Evolutionary conservation across 176 grass and related monocot genomes (phyloP).

Genomic region (Stipa capillata): DNA sequence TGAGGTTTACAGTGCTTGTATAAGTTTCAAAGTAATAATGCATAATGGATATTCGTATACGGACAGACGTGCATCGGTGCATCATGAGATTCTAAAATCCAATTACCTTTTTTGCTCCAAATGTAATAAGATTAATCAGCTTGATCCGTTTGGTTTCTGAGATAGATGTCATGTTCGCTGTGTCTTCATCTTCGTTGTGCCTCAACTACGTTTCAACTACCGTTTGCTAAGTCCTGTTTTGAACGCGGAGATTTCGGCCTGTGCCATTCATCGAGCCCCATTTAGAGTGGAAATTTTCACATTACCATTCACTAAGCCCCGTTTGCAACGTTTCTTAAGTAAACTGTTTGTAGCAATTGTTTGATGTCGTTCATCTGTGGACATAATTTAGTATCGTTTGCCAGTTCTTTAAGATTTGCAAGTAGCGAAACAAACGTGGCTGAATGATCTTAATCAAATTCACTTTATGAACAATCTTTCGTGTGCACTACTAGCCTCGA

Average conservation of each 20-base stretch:
- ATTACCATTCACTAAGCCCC: too few relatives aligned
- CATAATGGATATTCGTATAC: constrained; percentile 26
- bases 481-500: not conserved
- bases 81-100: not conserved
- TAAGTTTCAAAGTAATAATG: constrained; percentile 34
- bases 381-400: not conserved
- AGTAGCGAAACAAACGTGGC: not conserved
- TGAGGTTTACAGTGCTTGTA: constrained; percentile 11
- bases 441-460: not conserved
- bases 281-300: too few relatives aligned
- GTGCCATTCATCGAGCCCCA: too few relatives aligned
- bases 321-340: too few relatives aligned
- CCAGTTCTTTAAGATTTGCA: not conserved
- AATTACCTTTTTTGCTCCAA: not conserved
- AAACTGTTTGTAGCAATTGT: too few relatives aligned
- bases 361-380: not conserved
- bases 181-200: not conserved
- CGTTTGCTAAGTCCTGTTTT: too few relatives aligned
- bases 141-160: not conserved
- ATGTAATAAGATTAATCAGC: not conserved
- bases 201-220: not conserved
- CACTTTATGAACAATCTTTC: not conserved
- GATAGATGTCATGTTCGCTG: not conserved
- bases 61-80: not conserved
- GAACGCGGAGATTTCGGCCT: too few relatives aligned